Conservation (phyloP, 805 yeast genomes). For the Starmerella khaoyaiensis region DNA sequence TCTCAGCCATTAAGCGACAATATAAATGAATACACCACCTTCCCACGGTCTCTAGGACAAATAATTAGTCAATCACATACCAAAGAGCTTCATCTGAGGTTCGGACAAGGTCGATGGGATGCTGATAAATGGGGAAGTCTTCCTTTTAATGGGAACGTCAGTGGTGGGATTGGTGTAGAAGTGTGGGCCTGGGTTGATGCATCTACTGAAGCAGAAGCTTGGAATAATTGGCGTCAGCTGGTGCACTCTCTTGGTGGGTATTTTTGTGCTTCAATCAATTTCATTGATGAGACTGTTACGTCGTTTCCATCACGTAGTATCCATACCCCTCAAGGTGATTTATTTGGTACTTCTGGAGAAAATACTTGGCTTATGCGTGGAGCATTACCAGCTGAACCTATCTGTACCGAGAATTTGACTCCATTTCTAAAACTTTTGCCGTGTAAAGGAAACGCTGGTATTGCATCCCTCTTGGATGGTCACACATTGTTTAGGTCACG, state of each 20-base stretch:
- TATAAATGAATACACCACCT: conserved; percentile 28
- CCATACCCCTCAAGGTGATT: conserved; percentile 16
- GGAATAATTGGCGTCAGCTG: conserved; percentile 53
- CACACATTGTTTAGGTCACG: conserved; percentile 73
- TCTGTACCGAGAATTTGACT: conserved; percentile 92
- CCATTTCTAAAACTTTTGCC: conserved; percentile 86
- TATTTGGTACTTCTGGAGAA: conserved; percentile 16
- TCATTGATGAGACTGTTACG: conserved; percentile 67
- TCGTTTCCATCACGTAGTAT: conserved; percentile 41
- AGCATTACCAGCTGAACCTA: conserved; percentile 85
- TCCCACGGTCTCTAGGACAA: conserved; percentile 75
- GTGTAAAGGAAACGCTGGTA: conserved; percentile 81
- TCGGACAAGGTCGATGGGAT: conserved; percentile 94
- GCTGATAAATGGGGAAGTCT: conserved; percentile 72
- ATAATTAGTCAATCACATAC: conserved; percentile 53
- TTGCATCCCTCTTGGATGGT: conserved; percentile 75
- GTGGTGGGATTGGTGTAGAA: conserved; percentile 95
- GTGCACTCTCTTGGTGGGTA: conserved; percentile 73
- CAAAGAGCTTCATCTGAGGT: conserved; percentile 67
- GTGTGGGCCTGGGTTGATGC: conserved; percentile 79
- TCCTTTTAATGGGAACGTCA: conserved; percentile 53
- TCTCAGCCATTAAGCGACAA: conserved; percentile 15
- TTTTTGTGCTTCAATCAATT: conserved; percentile 89
- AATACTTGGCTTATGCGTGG: conserved; percentile 41
- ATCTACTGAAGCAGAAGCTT: conserved; percentile 39